A percentile compares a stretch with the other conserved stretches of the same genome.
These are phyloP conservation scores for Ophiostoma pallidulum DNA, from an alignment of 2,329 filamentous ascomycete genomes.

Conservation along the genomic window DNA sequence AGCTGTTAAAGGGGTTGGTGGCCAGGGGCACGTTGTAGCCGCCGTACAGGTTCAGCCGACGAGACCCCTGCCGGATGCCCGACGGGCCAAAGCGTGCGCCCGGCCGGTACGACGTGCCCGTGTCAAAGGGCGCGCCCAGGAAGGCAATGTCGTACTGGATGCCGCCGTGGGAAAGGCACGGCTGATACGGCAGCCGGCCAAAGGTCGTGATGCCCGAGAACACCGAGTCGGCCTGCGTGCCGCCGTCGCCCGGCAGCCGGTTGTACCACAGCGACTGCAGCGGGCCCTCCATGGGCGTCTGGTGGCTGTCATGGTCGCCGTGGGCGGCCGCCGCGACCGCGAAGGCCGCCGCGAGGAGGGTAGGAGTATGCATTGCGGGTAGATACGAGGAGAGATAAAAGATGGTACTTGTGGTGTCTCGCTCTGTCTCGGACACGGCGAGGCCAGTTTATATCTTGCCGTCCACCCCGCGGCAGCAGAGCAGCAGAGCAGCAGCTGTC, in stretches of 20 bases:
- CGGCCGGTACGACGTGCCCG: constrained; percentile 74
- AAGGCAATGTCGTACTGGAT: constrained; percentile 80
- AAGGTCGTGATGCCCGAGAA: constrained; percentile 86
- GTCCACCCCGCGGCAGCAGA: not conserved
- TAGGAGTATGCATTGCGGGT: not conserved
- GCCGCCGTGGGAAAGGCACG: constrained; percentile 60
- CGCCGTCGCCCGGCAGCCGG: constrained; percentile 70
- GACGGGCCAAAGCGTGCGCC: constrained; percentile 78
- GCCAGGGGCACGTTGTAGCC: constrained; percentile 77
- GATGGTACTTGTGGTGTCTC: too few relatives aligned
- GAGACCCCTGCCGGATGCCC: constrained; percentile 77
- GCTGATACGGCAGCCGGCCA: constrained; percentile 66
- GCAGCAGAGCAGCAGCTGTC: not conserved
- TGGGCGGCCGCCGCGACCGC: constrained; percentile 49
- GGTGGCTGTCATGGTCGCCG: constrained; percentile 40
- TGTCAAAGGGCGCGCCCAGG: constrained; percentile 76
- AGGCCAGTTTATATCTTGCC: constrained; percentile 1
- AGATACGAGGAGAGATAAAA: not conserved
- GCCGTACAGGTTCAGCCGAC: constrained; percentile 77
- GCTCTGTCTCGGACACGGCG: too few relatives aligned
- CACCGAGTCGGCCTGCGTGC: constrained; percentile 78
- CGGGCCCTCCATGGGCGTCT: constrained; percentile 56
- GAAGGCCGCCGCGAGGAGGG: not conserved
- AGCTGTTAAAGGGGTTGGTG: constrained; percentile 73
- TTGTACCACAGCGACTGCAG: constrained; percentile 76